phyloP scores from a whole-genome alignment of 2,329 filamentous ascomycete species.

The Chaetomium globosum region DNA sequence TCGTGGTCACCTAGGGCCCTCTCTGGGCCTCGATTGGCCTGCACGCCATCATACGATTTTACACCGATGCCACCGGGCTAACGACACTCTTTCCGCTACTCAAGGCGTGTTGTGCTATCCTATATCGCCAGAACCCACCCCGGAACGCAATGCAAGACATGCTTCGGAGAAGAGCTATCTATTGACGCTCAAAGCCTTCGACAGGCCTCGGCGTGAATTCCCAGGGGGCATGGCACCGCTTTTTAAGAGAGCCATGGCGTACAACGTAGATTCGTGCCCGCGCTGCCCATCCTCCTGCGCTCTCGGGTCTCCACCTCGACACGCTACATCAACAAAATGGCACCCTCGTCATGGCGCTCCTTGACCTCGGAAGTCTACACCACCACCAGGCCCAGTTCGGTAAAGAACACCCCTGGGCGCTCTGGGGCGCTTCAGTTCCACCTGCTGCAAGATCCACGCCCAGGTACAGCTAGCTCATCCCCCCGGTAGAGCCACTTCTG shows the following conservation, averaged over 20 bases:
- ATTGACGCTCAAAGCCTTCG: conserved; percentile 1
- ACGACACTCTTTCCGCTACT: conserved; percentile 7
- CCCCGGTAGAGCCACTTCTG: not conserved
- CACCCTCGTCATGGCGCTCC: conserved; percentile 11
- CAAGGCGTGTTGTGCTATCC: not conserved
- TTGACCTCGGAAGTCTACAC: conserved; percentile 7
- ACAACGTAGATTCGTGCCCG: conserved; percentile 4
- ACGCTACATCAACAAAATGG: conserved; percentile 6
- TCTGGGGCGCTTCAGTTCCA: conserved; percentile 18
- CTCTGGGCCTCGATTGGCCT: conserved; percentile 8
- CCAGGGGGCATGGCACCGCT: conserved; percentile 3
- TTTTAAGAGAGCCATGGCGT: conserved; percentile 9
- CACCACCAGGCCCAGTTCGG: not conserved
- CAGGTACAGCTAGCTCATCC: not conserved
- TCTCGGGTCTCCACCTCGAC: conserved; percentile 5
- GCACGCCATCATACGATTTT: conserved; percentile 3
- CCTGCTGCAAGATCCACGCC: conserved; percentile 13
- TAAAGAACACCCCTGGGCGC: conserved; percentile 14
- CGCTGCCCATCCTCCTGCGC: not conserved
- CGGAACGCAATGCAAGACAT: not conserved
- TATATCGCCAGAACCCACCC: not conserved
- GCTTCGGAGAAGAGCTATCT: not conserved
- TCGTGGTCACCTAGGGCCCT: not conserved
- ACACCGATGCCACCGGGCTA: not conserved
- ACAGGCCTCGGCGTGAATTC: conserved; percentile 4